Evolutionary conservation across 208 protist species (phyloP).

Genomic region (Leishmania braziliensis): DNA sequence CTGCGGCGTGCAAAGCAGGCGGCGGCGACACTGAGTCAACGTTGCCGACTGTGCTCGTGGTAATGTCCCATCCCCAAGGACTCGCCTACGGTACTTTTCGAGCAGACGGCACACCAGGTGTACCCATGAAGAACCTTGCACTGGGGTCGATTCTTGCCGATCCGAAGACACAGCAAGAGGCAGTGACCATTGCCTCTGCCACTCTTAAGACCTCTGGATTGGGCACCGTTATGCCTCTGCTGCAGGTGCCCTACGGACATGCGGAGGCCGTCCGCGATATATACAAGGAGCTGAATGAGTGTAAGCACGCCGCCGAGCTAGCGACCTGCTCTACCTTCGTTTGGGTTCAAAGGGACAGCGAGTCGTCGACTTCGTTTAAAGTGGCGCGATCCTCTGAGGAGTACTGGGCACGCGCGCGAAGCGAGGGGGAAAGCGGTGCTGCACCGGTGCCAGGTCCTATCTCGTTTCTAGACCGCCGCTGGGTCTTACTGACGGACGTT

Average conservation of each 20-base stretch:
- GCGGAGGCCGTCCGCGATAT: not conserved
- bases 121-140: conserved; percentile 40
- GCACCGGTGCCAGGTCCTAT: not conserved
- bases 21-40: not conserved
- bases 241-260: not conserved
- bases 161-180: not conserved
- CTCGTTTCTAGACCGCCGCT: conserved; percentile 7
- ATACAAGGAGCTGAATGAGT: conserved; percentile 16
- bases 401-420: not conserved
- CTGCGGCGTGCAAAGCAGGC: not conserved
- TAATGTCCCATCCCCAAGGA: conserved; percentile 51
- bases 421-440: not conserved
- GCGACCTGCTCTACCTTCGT: conserved; percentile 27
- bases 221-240: conserved; percentile 6
- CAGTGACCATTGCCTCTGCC: not conserved
- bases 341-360: conserved; percentile 17
- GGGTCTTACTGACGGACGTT: not conserved
- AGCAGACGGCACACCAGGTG: conserved; percentile 26
- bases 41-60: conserved; percentile 29
- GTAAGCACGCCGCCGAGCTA: conserved; percentile 5
- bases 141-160: not conserved
- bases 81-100: conserved; percentile 36
- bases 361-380: not conserved
- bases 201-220: not conserved
- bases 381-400: conserved; percentile 1